Conservation (phyloP, 2,329 filamentous ascomycete species). For the Aspergillus sclerotialis region DNA sequence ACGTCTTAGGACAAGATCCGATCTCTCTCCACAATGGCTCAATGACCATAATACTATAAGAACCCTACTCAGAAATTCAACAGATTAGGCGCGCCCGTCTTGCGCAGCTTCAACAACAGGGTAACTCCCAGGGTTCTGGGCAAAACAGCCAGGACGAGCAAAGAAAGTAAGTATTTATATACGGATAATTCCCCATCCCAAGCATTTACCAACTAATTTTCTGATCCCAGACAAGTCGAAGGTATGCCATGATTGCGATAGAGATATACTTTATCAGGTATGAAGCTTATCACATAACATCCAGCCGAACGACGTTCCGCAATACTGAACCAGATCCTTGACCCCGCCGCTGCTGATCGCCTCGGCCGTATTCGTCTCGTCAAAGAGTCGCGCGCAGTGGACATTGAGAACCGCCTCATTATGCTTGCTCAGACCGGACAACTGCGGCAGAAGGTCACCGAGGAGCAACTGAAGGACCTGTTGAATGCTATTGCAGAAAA, state of each 20-base stretch:
- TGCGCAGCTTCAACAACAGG: slow-evolving; percentile 83
- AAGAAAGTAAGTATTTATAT: slow-evolving; percentile 47
- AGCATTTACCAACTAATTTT: background rate
- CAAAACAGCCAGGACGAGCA: slow-evolving; percentile 57
- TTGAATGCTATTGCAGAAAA: slow-evolving; percentile 77
- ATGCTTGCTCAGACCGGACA: slow-evolving; percentile 85
- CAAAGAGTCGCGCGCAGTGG: slow-evolving; percentile 81
- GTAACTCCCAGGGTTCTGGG: slow-evolving; percentile 41
- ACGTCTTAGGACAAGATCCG: background rate
- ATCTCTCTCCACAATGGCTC: background rate
- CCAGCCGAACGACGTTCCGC: slow-evolving; percentile 28
- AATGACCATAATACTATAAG: background rate
- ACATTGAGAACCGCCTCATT: slow-evolving; percentile 89
- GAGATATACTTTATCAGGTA: too few relatives aligned
- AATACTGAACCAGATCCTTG: slow-evolving; percentile 86
- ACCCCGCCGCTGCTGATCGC: slow-evolving; percentile 87
- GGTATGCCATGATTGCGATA: slow-evolving; percentile 18
- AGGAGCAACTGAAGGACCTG: slow-evolving; percentile 88
- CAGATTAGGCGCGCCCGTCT: slow-evolving; percentile 89
- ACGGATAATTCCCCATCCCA: background rate
- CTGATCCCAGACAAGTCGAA: slow-evolving; percentile 23
- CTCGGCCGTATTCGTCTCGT: slow-evolving; percentile 91
- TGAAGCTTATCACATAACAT: too few relatives aligned
- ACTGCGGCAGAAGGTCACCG: slow-evolving; percentile 78
- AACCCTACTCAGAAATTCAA: slow-evolving; percentile 6